These are phyloP conservation scores for Fusarium austroafricanum DNA, from an alignment of 2,329 filamentous ascomycete genomes.

Conservation along the genomic window DNA sequence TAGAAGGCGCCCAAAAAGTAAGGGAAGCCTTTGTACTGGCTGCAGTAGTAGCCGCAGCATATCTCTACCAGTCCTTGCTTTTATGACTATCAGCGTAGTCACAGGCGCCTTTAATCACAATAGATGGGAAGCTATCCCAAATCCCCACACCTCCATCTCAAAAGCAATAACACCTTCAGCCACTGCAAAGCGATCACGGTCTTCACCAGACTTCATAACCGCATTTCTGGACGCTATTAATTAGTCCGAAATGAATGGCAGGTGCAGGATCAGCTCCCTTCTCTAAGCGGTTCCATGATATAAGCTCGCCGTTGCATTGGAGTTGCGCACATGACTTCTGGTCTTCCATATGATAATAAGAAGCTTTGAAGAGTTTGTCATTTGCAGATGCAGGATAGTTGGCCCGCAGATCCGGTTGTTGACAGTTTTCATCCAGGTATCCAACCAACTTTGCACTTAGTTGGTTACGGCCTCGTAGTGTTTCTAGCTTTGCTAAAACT, in stretches of 20 bases:
- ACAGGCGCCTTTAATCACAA: background rate
- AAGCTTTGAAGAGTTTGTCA: background rate
- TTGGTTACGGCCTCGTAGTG: background rate
- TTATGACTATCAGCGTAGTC: background rate
- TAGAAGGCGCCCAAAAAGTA: too few species aligned
- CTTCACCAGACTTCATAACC: background rate
- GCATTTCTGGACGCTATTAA: background rate
- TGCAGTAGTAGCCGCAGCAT: too few species aligned
- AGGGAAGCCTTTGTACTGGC: too few species aligned
- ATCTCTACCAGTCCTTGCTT: too few species aligned
- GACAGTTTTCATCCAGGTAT: too few species aligned
- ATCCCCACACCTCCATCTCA: background rate
- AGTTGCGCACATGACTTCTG: background rate
- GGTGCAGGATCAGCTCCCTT: too few species aligned
- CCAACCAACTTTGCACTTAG: too few species aligned
- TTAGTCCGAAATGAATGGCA: background rate
- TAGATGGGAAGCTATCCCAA: background rate
- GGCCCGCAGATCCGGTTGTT: too few species aligned
- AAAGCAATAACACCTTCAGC: background rate
- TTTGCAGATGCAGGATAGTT: too few species aligned
- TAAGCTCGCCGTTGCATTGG: rapidly evolving
- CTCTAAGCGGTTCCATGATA: rapidly evolving
- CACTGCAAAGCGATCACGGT: background rate
- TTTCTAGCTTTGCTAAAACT: rapidly evolving
- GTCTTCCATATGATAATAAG: background rate